Percentiles rank a stretch among this genome's conserved stretches.
Evolutionary conservation across 345 rosid genomes (phyloP).

Genomic region (Atalantia buxifolia): DNA sequence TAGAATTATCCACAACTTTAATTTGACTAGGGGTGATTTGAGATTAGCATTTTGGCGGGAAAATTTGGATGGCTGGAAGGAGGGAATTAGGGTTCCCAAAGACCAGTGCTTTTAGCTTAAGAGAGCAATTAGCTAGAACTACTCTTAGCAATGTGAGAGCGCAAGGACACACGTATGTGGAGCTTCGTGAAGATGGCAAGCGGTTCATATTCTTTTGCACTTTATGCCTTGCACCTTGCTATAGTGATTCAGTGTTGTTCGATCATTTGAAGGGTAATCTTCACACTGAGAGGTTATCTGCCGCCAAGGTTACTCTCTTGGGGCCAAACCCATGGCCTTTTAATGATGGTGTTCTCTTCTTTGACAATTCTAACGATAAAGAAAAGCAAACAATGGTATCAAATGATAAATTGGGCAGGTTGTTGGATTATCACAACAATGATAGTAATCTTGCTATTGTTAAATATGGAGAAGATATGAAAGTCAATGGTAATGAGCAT

Average conservation of each 20-base stretch:
- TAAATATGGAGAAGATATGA: constrained; percentile 32
- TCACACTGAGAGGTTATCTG: constrained; percentile 64
- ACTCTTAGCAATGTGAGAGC: constrained; percentile 58
- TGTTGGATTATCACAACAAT: constrained; percentile 29
- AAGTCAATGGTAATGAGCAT: constrained; percentile 10
- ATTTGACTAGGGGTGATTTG: background rate
- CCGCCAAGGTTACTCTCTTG: constrained; percentile 70
- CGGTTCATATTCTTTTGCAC: constrained; percentile 77
- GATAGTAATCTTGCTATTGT: constrained; percentile 52
- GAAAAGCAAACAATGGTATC: constrained; percentile 23
- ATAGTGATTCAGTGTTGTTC: constrained; percentile 65
- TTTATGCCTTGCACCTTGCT: constrained; percentile 82
- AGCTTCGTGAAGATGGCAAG: constrained; percentile 80
- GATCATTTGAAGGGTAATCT: constrained; percentile 79
- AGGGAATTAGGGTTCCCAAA: constrained; percentile 53
- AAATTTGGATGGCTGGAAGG: constrained; percentile 53
- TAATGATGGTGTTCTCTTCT: constrained; percentile 80
- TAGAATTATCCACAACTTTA: background rate
- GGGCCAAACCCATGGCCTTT: constrained; percentile 89
- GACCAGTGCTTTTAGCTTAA: constrained; percentile 42
- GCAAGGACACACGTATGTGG: constrained; percentile 74
- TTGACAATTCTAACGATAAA: constrained; percentile 41
- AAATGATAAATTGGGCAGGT: constrained; percentile 16
- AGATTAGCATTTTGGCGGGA: constrained; percentile 23
- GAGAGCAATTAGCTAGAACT: constrained; percentile 64